Percentiles rank a stretch among this genome's conserved stretches.
Conservation (phyloP, 768 basidiomycete species). For the Panaeolus papilionaceus region DNA sequence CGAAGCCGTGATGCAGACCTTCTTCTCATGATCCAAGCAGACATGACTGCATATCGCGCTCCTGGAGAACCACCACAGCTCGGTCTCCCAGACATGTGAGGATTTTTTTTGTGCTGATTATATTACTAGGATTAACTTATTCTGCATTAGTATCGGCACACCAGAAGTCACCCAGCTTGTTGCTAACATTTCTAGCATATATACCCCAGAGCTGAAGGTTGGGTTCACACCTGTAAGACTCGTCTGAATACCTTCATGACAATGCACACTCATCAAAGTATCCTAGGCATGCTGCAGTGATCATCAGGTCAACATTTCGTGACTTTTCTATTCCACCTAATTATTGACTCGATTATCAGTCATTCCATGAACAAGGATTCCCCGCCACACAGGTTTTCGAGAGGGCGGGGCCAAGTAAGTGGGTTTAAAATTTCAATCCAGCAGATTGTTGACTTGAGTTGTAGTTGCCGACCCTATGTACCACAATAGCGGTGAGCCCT, state of each 20-base stretch:
- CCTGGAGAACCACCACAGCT: conserved; percentile 84
- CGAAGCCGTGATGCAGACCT: conserved; percentile 65
- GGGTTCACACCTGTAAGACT: conserved; percentile 65
- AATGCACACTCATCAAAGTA: conserved; percentile 1
- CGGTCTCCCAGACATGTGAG: conserved; percentile 75
- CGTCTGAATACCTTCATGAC: neutral
- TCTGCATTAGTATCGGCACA: conserved; percentile 69
- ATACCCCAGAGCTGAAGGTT: conserved; percentile 79
- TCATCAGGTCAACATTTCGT: conserved; percentile 62
- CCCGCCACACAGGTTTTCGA: conserved; percentile 90
- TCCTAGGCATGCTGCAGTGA: conserved; percentile 87
- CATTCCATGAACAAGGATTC: conserved; percentile 84
- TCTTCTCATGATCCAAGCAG: conserved; percentile 87
- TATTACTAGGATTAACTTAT: neutral
- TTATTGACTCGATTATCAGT: conserved; percentile 45
- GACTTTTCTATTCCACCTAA: neutral
- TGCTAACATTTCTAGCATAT: conserved; percentile 75
- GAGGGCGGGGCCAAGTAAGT: conserved; percentile 74
- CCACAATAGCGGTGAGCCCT: conserved; percentile 71
- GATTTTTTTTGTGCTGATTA: conserved; percentile 18
- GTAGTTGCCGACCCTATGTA: conserved; percentile 89
- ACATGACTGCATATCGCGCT: conserved; percentile 89
- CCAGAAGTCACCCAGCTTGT: conserved; percentile 79
- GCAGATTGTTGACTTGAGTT: conserved; percentile 13
- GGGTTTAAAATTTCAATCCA: conserved; percentile 3